Percentiles rank a stretch among this genome's conserved stretches.
Evolutionary conservation across 257 asterid species (phyloP).

Genomic region (Craterostigma plantagineum): DNA sequence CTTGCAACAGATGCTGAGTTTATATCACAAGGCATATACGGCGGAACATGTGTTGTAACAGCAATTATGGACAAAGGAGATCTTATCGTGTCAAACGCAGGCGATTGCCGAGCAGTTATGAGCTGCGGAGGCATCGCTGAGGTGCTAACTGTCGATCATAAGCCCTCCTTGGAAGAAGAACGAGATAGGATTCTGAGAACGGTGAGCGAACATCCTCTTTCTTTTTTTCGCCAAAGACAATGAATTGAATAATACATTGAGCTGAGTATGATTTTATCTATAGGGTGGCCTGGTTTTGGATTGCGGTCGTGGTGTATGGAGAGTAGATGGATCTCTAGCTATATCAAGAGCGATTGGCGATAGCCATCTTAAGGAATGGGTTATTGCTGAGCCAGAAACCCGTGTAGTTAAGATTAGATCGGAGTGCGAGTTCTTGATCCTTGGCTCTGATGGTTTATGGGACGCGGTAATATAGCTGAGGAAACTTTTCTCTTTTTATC

Average conservation of each 20-base stretch:
- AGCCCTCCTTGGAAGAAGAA: slow-evolving; percentile 54
- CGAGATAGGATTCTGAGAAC: slow-evolving; percentile 35
- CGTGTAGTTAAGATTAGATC: slow-evolving; percentile 23
- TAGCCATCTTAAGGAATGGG: slow-evolving; percentile 58
- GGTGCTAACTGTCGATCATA: slow-evolving; percentile 54
- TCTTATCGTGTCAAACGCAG: slow-evolving; percentile 59
- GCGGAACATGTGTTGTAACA: slow-evolving; percentile 68
- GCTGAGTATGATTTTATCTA: no score
- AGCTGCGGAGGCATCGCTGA: slow-evolving; percentile 68
- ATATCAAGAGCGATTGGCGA: slow-evolving; percentile 76
- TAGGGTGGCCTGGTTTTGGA: slow-evolving; percentile 75
- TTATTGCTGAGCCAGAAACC: slow-evolving; percentile 56
- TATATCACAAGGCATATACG: slow-evolving; percentile 28
- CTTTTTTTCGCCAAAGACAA: no score
- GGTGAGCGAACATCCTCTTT: no score
- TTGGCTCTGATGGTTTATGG: slow-evolving; percentile 91
- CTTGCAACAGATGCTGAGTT: slow-evolving; percentile 47
- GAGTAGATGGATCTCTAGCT: slow-evolving; percentile 77
- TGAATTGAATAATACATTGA: no score
- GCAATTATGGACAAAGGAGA: slow-evolving; percentile 42
- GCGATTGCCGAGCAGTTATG: slow-evolving; percentile 75
- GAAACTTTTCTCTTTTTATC: no score
- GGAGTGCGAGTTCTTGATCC: slow-evolving; percentile 55
- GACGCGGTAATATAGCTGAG: slow-evolving; percentile 30
- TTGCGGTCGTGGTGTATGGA: slow-evolving; percentile 65